Evolutionary conservation across 75 land plant species (phyloP), one percentile per base, ranked within the genome.

Genomic region (Pinus albicaulis): DNA sequence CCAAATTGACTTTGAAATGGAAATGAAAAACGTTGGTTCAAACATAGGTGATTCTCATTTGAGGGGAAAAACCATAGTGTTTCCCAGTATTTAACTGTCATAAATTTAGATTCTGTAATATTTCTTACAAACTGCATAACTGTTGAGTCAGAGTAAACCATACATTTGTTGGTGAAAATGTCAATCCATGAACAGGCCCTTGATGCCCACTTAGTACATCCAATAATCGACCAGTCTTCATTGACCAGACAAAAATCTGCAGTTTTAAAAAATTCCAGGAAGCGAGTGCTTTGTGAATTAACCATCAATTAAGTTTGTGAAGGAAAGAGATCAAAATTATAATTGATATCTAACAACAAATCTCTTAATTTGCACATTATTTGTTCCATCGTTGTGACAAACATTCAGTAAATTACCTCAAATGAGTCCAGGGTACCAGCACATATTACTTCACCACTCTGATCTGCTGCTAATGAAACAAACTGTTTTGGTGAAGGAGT

Each of bases 221-320:
- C 86, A 96, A 80, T 75, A 94, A 79, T 57, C 95, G 89, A 11
- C 95, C 98, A 7, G 99, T 96, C 83, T 96, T 96, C 99, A 96
- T 87, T 19, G 99, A 96, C 99, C 99, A 96, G 52, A 96, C 98
- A 84, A 82, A 96, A n/a, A 96, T 94, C 99, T 96, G 87, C 55
- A 56, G 59, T 53, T 23, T 19, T 16, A 72, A 81, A 28, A 3
- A 59, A 17, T 59, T 22, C 65, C 2, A 24, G 12, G 53, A 48
- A 10, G 11, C 11, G 11, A 48, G 11, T 48, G 53, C 12, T 48
- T 48, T 10, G 10, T 10, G 11, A 48, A 48, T 48, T 48, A 10
- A 48, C 53, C 12, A 48, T 48, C 53, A 48, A 48, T 48, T 48
- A 48, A 48, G 12, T 48, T 48, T 48, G 53, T 48, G 13, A 48